Evolutionary conservation across 1,284 basidiomycete genomes (phyloP).

Genomic region (Sphagnurus paluster): DNA sequence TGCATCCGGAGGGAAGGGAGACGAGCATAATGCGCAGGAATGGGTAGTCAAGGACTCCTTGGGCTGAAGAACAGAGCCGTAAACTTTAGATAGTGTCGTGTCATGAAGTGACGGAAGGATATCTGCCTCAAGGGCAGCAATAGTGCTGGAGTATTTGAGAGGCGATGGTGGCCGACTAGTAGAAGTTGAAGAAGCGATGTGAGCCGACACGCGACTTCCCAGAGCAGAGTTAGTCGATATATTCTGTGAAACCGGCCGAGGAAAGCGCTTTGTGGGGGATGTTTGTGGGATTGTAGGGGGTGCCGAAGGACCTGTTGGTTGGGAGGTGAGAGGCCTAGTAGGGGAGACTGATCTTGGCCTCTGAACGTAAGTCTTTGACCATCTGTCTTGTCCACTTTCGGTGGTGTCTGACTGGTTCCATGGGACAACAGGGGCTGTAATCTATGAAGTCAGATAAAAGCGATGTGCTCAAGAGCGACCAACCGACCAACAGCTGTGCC

Average conservation of each 20-base stretch:
- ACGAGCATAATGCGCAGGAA: conserved; percentile 64
- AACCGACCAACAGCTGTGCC: conserved; percentile 71
- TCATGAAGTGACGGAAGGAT: conserved; percentile 61
- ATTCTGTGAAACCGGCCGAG: conserved; percentile 42
- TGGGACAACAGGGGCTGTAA: conserved; percentile 63
- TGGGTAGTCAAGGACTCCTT: conserved; percentile 67
- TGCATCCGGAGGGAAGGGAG: conserved; percentile 71
- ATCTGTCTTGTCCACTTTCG: conserved; percentile 55
- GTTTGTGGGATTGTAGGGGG: conserved; percentile 20
- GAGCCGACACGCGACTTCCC: conserved; percentile 50
- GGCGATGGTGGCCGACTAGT: conserved; percentile 50
- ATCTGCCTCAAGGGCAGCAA: conserved; percentile 49
- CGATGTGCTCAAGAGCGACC: conserved; percentile 3
- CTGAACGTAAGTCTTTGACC: conserved; percentile 75
- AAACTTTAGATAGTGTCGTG: conserved; percentile 74
- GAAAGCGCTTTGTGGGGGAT: conserved; percentile 46
- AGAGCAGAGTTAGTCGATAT: conserved; percentile 34
- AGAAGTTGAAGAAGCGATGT: conserved; percentile 55
- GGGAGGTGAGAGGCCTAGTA: conserved; percentile 17
- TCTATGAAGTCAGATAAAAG: conserved; percentile 10
- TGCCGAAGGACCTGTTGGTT: conserved; percentile 23
- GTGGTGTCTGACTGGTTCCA: conserved; percentile 54
- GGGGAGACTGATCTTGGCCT: conserved; percentile 43
- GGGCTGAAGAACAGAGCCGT: conserved; percentile 79
- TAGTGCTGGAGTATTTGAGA: conserved; percentile 48